Evolutionary conservation across 345 rosid genomes (phyloP).

Genomic region (Aethionema arabicum): DNA sequence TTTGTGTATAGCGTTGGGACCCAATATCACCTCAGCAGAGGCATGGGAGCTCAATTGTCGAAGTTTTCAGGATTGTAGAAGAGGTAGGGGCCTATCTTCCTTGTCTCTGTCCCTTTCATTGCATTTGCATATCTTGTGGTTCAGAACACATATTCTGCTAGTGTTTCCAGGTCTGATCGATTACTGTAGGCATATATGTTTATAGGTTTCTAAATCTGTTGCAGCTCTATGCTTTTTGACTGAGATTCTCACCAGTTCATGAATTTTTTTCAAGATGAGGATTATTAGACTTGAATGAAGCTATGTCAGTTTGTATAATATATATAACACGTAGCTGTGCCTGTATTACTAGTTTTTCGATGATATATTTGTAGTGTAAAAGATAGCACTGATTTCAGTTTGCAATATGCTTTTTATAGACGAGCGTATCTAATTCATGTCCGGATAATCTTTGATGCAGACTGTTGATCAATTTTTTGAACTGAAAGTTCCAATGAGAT

Average conservation of each 20-base stretch:
- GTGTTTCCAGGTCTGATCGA: background rate
- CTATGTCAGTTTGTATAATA: background rate
- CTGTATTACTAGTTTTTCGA: too few species aligned
- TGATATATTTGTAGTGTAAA: too few species aligned
- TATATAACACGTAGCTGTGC: too few species aligned
- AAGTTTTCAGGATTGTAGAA: constrained; percentile 94
- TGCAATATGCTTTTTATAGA: background rate
- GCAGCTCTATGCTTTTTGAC: constrained; percentile 8
- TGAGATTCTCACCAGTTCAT: constrained; percentile 3
- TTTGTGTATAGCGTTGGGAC: constrained; percentile 71
- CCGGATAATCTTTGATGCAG: constrained; percentile 50
- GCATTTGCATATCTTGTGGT: constrained; percentile 9
- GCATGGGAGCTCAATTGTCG: constrained; percentile 93
- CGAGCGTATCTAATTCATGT: constrained; percentile 7
- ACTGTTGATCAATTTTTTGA: constrained; percentile 95
- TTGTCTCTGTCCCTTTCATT: background rate
- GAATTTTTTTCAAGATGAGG: background rate
- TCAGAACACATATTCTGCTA: background rate
- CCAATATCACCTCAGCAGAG: constrained; percentile 94
- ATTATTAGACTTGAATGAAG: constrained; percentile 15
- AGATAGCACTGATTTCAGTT: background rate
- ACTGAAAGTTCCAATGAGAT: constrained; percentile 86
- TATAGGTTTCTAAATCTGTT: background rate
- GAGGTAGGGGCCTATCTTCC: constrained; percentile 55
- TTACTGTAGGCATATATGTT: constrained; percentile 15